Evolutionary conservation across 257 asterid species (phyloP), one percentile per base, ranked within the genome.

Genomic region (Buddleja alternifolia): DNA sequence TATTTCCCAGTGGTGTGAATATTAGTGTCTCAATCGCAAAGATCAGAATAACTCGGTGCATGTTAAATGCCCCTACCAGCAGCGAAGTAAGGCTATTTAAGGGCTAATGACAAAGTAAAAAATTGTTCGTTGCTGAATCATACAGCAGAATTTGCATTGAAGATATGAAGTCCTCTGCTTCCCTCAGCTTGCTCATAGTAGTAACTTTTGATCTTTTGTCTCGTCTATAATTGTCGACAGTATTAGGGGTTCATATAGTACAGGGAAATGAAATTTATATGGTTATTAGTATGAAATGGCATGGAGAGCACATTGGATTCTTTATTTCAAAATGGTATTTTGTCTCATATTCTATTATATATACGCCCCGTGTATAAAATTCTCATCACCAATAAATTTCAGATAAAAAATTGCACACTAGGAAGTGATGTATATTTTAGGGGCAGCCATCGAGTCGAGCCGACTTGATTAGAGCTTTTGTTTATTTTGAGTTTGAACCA

Each of bases 1-100:
- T 50, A 36, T 36, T 53, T 55, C 53, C 60, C 70, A 60, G 66
- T 6, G 45, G 63, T n/a, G n/a, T n/a, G n/a, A n/a, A n/a, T n/a
- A n/a, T n/a, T n/a, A n/a, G n/a, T n/a, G n/a, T 29, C 3, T 5
- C 34, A 29, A 29, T 29, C 5, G 17, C 40, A 37, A 19, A 58
- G 19, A 23, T 23, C 21, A 21, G 16, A 21, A 21, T 15, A 23
- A 53, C 37, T 24, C 8, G 60, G 60, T 10, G n/a, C 23, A 45
- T 8, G 16, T 21, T 53, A 24, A 23, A 53, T 53, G 17, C 39
- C 39, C 8, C 16, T 21, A 1, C 36, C 42, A 39, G 16, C 55
- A 16, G 63, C 57, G 39, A 48, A 73, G 24, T 24, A 5, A 29
- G 15, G 21, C 53, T 4, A 12, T 54, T 3, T 19, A 5, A 1